Percentiles rank a stretch among this genome's conserved stretches.
These are phyloP conservation scores for Jacaranda mimosifolia DNA, from an alignment of 257 asterid species.

Conservation along the genomic window DNA sequence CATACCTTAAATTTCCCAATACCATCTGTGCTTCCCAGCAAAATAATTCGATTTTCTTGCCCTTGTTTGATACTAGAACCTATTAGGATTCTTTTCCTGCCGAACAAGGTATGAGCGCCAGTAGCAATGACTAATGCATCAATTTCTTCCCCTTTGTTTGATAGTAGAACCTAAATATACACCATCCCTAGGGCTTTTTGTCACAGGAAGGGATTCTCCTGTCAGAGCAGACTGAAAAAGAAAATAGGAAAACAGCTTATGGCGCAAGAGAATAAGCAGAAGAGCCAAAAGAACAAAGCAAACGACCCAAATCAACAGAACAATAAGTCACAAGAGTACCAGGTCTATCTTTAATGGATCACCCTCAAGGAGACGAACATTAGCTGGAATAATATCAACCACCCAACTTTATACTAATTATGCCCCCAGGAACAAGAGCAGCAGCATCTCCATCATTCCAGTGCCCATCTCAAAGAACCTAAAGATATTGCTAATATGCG, in stretches of 20 bases:
- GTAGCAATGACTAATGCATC: conserved; percentile 88
- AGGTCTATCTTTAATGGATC: conserved; percentile 88
- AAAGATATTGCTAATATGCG: background rate
- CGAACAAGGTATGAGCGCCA: conserved; percentile 85
- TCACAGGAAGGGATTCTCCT: conserved; percentile 82
- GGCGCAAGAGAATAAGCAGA: background rate
- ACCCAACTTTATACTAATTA: conserved; percentile 76
- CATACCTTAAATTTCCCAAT: background rate
- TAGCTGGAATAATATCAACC: conserved; percentile 88
- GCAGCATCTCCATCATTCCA: conserved; percentile 87
- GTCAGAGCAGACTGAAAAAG: conserved; percentile 74
- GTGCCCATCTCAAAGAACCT: conserved; percentile 77
- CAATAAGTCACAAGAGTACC: conserved; percentile 40
- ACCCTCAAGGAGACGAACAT: conserved; percentile 88
- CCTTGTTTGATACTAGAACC: too few species aligned
- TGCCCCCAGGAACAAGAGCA: conserved; percentile 82
- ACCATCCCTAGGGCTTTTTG: conserved; percentile 68
- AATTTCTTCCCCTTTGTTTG: conserved; percentile 87
- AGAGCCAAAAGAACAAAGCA: background rate
- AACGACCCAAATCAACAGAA: conserved; percentile 18
- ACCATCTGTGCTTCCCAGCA: background rate
- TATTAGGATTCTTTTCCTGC: conserved; percentile 79
- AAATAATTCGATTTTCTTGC: background rate
- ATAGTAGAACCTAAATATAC: conserved; percentile 87
- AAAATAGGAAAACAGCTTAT: conserved; percentile 22